Percentiles rank a stretch among this genome's conserved stretches.
Evolutionary conservation across 1,284 basidiomycete species (phyloP).

Genomic region (Tilletiopsis washingtonensis): DNA sequence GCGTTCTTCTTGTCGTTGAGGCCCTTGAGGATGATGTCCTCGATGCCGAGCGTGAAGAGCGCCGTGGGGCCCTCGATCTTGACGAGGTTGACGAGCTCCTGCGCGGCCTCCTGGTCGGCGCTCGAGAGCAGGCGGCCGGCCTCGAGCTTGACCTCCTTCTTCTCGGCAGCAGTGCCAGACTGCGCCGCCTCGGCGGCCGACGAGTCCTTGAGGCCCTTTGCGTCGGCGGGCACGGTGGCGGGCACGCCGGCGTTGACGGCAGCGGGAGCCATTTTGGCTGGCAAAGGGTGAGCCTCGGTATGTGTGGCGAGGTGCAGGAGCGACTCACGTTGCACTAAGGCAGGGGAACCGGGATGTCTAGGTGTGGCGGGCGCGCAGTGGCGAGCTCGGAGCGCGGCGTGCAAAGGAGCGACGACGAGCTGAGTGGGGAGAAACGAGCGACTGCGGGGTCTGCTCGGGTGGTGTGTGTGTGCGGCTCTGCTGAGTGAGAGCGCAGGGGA

Average conservation of each 20-base stretch:
- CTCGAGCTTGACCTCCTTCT: constrained; percentile 49
- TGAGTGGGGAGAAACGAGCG: no score
- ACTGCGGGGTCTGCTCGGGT: no score
- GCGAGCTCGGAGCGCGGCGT: neutral
- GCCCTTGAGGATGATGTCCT: constrained; percentile 69
- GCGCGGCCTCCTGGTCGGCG: constrained; percentile 48
- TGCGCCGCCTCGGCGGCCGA: constrained; percentile 43
- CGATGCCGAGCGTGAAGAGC: constrained; percentile 68
- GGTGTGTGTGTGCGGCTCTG: no score
- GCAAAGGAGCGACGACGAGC: no score
- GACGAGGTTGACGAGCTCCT: constrained; percentile 50
- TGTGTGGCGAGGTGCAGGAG: neutral
- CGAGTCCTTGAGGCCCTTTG: constrained; percentile 38
- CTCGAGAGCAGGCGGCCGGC: constrained; percentile 46
- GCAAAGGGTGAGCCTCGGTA: neutral
- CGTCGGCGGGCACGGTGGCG: constrained; percentile 34
- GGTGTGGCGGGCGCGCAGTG: constrained; percentile 1
- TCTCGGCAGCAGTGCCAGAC: constrained; percentile 39
- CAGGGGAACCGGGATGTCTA: neutral
- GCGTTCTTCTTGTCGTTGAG: constrained; percentile 57
- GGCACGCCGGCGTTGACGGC: constrained; percentile 34
- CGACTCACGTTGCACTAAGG: neutral
- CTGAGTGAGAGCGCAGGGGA: no score
- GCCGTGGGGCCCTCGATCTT: constrained; percentile 68
- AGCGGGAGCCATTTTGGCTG: constrained; percentile 26